These are phyloP conservation scores for Lachancea sp. DNA, from an alignment of 805 yeast species.

Conservation along the genomic window DNA sequence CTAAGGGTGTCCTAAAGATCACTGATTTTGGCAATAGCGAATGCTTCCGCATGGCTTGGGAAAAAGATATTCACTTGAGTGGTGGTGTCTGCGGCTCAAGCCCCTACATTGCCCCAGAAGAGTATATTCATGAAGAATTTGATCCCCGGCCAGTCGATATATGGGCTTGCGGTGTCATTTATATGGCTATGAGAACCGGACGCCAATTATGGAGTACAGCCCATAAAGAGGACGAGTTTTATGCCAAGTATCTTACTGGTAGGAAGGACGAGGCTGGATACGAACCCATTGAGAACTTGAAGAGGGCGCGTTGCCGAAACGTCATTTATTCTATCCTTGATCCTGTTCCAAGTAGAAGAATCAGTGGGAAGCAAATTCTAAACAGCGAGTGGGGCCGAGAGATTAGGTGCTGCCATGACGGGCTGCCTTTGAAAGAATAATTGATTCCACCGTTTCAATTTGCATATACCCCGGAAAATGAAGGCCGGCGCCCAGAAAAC, in stretches of 20 bases:
- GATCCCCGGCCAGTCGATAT: conserved; percentile 81
- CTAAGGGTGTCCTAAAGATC: conserved; percentile 66
- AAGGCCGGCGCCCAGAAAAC: not conserved
- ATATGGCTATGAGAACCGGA: conserved; percentile 93
- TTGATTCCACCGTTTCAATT: not conserved
- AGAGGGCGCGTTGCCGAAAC: conserved; percentile 83
- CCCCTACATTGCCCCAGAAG: conserved; percentile 91
- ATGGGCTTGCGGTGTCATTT: conserved; percentile 91
- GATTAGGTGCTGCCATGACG: conserved; percentile 71
- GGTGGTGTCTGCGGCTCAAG: conserved; percentile 80
- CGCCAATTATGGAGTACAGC: conserved; percentile 90
- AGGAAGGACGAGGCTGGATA: conserved; percentile 81
- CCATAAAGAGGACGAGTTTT: conserved; percentile 73
- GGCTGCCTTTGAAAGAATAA: conserved; percentile 26
- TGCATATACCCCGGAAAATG: not conserved
- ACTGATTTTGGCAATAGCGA: conserved; percentile 87
- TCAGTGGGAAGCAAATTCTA: conserved; percentile 80
- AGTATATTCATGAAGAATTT: conserved; percentile 54
- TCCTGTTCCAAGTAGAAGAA: conserved; percentile 82
- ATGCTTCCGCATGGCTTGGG: conserved; percentile 84
- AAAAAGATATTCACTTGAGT: conserved; percentile 57
- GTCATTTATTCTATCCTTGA: conserved; percentile 90
- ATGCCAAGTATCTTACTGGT: conserved; percentile 62
- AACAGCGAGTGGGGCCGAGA: conserved; percentile 96
- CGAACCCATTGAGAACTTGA: conserved; percentile 81